phyloP scores from a whole-genome alignment of 495 filamentous ascomycete genomes.

The Aspergillus avenaceus region DNA sequence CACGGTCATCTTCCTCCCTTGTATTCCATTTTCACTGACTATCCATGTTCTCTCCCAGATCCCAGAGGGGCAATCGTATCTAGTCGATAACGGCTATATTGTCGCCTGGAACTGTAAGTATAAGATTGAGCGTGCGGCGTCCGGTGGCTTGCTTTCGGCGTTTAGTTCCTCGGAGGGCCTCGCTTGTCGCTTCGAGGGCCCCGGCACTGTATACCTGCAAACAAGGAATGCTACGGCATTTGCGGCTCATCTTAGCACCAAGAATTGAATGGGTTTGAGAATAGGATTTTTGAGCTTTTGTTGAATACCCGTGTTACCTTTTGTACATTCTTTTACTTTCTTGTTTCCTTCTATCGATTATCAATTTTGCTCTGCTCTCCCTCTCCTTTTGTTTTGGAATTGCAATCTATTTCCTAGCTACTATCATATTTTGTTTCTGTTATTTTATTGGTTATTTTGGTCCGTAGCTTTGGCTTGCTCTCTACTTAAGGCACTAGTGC shows the following conservation, averaged over 20 bases:
- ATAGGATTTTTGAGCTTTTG: background rate
- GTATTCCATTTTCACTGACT: constrained; percentile 2
- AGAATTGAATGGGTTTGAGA: background rate
- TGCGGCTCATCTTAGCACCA: constrained; percentile 29
- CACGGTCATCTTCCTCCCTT: background rate
- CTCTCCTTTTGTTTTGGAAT: too few relatives aligned
- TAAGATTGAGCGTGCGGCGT: constrained; percentile 76
- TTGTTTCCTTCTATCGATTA: too few relatives aligned
- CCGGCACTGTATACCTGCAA: constrained; percentile 90
- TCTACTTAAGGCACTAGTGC: too few relatives aligned
- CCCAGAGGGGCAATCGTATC: constrained; percentile 73
- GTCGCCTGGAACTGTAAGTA: constrained; percentile 99
- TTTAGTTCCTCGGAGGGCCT: constrained; percentile 78
- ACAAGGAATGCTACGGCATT: constrained; percentile 77
- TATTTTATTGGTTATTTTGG: too few relatives aligned
- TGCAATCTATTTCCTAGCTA: too few relatives aligned
- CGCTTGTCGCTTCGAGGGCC: constrained; percentile 90
- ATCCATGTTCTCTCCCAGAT: constrained; percentile 45
- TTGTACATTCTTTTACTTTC: background rate
- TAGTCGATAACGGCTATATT: constrained; percentile 92
- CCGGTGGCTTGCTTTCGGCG: constrained; percentile 81
- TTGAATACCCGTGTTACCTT: background rate
- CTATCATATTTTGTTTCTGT: too few relatives aligned
- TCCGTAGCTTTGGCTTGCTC: too few relatives aligned
- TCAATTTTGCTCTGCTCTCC: too few relatives aligned